Evolutionary conservation across 768 basidiomycete species (phyloP).

Genomic region (Tylopilus subfusipes): DNA sequence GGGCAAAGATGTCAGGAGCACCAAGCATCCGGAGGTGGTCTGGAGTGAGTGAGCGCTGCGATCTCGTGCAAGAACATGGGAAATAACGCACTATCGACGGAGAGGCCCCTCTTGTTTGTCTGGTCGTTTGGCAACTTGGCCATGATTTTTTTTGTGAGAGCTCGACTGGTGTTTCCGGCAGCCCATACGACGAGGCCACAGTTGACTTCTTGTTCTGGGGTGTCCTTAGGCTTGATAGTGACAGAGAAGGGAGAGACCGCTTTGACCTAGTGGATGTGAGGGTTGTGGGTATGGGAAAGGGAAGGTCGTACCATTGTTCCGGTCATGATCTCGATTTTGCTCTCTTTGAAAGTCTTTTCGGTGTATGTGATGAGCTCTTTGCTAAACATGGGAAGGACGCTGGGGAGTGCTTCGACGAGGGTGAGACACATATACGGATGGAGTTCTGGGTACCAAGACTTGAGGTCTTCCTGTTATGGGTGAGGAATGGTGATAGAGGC

Average conservation of each 20-base stretch:
- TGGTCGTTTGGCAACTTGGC: constrained; percentile 69
- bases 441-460: constrained; percentile 94
- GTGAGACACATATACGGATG: constrained; percentile 86
- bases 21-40: constrained; percentile 82
- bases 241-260: constrained; percentile 77
- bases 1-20: constrained; percentile 74
- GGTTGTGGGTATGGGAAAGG: not conserved
- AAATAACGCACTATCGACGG: constrained; percentile 65
- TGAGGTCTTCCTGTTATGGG: constrained; percentile 60
- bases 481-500: not conserved
- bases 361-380: constrained; percentile 83
- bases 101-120: constrained; percentile 82
- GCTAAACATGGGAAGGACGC: constrained; percentile 94
- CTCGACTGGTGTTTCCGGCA: constrained; percentile 56
- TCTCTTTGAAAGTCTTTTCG: constrained; percentile 93
- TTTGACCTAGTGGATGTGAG: constrained; percentile 19
- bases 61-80: not conserved
- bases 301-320: constrained; percentile 83
- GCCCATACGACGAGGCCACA: constrained; percentile 97
- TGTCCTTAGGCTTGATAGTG: constrained; percentile 88
- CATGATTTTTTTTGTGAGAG: constrained; percentile 62
- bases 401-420: constrained; percentile 94
- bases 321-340: constrained; percentile 93
- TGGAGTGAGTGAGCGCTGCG: constrained; percentile 19
- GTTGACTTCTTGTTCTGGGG: constrained; percentile 78